Evolutionary conservation across 2,329 filamentous ascomycete genomes (phyloP), one percentile per base, ranked within the genome.

Genomic region (Leptodontidium sp.): DNA sequence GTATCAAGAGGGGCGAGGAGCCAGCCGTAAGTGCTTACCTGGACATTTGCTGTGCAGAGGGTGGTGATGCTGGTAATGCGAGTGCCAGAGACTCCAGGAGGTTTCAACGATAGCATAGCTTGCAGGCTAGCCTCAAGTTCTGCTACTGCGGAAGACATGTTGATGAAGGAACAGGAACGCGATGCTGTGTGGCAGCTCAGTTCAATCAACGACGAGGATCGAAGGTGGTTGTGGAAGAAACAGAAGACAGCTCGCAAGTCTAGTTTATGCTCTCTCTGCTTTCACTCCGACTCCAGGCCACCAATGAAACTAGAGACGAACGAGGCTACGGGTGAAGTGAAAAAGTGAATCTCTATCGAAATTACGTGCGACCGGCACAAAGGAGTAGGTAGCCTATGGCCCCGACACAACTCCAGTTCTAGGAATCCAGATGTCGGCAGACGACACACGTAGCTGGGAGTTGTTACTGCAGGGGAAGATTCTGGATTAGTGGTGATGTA

Each of bases 1-100:
- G 58, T 52, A 24, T 58, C 32, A 15, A 4, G n/a, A 50, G 5
- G 62, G 61, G 64, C 68, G 62, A 67, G 32, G 26, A 70, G 68
- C 71, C 71, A 70, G 68, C 71, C 71, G 67, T 76, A 75, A 74
- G 71, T 65, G 68, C 88, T 83, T 91, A 97, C 94, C 91, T 97
- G 91, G 76, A 97, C 90, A 80, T 97, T 97, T 78, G 89, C 89
- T 71, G 94, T 91, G 83, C 95, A 98, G 53, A 98, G 89, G 38
- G 89, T 85, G 24, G 95, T 98, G 82, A 99, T 89, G 79, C 90
- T 89, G 76, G 88, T 88, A 81, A 99, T 97, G 82, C 96, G 95
- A 74, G 93, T 93, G 75, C 94, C 94, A 71, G 94, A 97, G 68
- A 98, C 94, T 79, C 96, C 96, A 64, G 96, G 96, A 55, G 96